These are phyloP conservation scores for Schizophyllum amplum DNA, from an alignment of 1,284 basidiomycete genomes.

Conservation along the genomic window DNA sequence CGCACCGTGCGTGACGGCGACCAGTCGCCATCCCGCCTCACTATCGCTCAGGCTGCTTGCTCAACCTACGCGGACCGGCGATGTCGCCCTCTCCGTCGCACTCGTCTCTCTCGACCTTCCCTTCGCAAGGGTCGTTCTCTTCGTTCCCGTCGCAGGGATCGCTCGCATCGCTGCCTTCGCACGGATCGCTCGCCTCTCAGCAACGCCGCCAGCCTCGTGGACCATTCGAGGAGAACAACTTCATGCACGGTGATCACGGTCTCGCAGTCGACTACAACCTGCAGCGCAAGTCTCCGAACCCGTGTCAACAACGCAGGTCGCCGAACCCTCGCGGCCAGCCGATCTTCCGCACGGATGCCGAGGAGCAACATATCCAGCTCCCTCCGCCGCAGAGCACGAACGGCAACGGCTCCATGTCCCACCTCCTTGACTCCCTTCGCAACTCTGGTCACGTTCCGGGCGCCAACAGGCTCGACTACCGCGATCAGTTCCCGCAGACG, in stretches of 20 bases:
- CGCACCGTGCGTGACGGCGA: conserved; percentile 46
- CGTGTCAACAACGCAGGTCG: conserved; percentile 1
- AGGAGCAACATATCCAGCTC: background rate
- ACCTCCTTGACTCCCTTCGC: background rate
- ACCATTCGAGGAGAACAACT: background rate
- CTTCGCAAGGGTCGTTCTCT: background rate
- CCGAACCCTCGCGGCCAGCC: background rate
- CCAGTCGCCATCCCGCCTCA: conserved; percentile 51
- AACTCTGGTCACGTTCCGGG: background rate
- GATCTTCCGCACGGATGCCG: background rate
- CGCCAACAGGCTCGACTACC: background rate
- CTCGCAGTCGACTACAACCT: conserved; percentile 8
- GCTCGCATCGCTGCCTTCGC: background rate
- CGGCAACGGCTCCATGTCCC: background rate
- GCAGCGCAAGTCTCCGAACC: conserved; percentile 1
- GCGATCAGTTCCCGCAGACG: background rate
- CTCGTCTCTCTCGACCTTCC: background rate
- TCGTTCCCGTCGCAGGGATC: background rate
- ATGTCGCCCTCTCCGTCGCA: background rate
- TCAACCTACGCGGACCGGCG: conserved; percentile 52
- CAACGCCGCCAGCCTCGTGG: background rate
- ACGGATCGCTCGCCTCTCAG: background rate
- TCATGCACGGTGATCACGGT: background rate
- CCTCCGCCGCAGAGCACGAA: background rate
- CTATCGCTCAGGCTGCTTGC: conserved; percentile 69